Conservation (phyloP, 768 basidiomycete genomes). For the Tulasnella sp. region DNA sequence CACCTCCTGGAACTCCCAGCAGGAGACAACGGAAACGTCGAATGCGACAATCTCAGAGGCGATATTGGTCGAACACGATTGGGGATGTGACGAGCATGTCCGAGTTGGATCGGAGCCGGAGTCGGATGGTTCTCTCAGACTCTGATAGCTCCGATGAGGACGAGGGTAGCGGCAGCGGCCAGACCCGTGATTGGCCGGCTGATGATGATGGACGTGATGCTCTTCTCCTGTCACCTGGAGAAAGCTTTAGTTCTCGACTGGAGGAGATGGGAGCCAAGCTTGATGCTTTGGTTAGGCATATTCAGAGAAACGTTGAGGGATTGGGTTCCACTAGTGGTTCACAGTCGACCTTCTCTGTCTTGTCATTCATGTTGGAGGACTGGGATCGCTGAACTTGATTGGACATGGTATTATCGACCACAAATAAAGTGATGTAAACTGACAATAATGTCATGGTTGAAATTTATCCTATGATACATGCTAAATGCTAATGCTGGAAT, state of each 20-base stretch:
- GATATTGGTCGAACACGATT: neutral
- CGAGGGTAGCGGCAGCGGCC: neutral
- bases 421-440: too few relatives aligned
- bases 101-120: neutral
- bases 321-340: neutral
- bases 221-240: neutral
- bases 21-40: neutral
- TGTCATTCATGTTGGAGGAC: conserved; percentile 15
- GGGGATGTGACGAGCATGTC: neutral
- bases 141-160: conserved; percentile 3
- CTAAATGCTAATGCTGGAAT: neutral
- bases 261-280: conserved; percentile 11
- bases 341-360: neutral
- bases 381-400: conserved; percentile 18
- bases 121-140: neutral
- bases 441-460: neutral
- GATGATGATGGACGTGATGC: neutral
- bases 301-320: conserved; percentile 5
- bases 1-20: neutral
- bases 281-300: conserved; percentile 10
- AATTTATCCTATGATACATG: neutral
- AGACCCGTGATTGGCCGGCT: neutral
- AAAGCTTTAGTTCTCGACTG: conserved; percentile 6
- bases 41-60: conserved; percentile 2
- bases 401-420: too few relatives aligned